These are phyloP conservation scores for Ormosia semicastrata DNA, from an alignment of 306 rosid genomes.

Conservation along the genomic window DNA sequence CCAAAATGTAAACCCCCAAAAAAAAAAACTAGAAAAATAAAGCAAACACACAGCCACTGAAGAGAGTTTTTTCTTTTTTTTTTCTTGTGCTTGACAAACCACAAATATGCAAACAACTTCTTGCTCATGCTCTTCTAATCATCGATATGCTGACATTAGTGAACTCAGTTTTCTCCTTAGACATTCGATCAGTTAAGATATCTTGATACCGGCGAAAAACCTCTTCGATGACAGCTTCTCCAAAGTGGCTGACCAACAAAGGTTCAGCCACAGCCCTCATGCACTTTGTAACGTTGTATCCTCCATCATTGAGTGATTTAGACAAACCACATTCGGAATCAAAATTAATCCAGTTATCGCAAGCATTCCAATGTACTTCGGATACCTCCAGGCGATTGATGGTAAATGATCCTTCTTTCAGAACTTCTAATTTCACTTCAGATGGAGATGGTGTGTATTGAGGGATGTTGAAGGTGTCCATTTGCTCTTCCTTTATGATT, in stretches of 20 bases:
- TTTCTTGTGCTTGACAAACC: too few relatives aligned
- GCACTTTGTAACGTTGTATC: constrained; percentile 34
- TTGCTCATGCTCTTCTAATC: constrained; percentile 3
- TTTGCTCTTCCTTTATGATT: constrained; percentile 39
- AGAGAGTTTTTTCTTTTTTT: background rate
- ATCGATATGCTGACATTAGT: constrained; percentile 29
- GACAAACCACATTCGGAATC: background rate
- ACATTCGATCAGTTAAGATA: constrained; percentile 33
- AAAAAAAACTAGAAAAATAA: background rate
- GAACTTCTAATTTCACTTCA: constrained; percentile 45
- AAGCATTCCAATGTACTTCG: constrained; percentile 37
- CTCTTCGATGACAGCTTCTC: constrained; percentile 45
- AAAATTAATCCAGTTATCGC: constrained; percentile 14
- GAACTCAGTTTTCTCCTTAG: constrained; percentile 37
- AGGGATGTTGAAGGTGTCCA: constrained; percentile 57
- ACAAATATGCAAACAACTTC: background rate
- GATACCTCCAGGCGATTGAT: constrained; percentile 22
- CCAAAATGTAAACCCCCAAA: too few relatives aligned
- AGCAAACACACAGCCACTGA: background rate
- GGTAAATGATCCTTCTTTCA: constrained; percentile 52
- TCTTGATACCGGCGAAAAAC: constrained; percentile 29
- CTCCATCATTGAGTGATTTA: background rate
- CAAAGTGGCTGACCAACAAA: constrained; percentile 39
- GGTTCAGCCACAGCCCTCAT: constrained; percentile 57
- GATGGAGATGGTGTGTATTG: constrained; percentile 50